Evolutionary conservation across 2,329 filamentous ascomycete species (phyloP), one percentile per base, ranked within the genome.

Genomic region (Setomelanomma holmii): DNA sequence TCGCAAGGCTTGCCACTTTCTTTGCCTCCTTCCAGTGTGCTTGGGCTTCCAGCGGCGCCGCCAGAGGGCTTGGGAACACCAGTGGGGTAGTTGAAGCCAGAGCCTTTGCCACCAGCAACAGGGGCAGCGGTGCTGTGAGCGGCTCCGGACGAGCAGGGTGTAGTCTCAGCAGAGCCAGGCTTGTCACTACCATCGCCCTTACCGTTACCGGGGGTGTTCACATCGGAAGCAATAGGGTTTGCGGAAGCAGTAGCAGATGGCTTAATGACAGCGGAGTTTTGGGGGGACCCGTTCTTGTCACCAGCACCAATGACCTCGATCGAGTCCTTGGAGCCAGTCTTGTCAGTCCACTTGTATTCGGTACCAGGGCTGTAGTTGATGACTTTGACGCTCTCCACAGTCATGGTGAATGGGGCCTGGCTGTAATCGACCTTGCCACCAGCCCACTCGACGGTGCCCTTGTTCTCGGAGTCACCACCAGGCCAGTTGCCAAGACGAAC

Each of bases 391-490:
- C 63, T 75, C 65, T 80, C 75, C 49, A 84, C 79, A 40, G 75
- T 77, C 80, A 84, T 83, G 55, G 70, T 77, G 75, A 79, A 83
- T 4, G 81, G 80, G 11, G 63, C 80, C 52, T 79, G 60, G 53
- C 60, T 66, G 61, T 79, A 80, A 64, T 81, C 77, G 12, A 77
- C 78, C 27, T 74, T 63, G 47, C 88, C 88, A 41, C 87, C 87
- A 40, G 87, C 87, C 88, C 88, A 90, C 48, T 84, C 69, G 51
- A 88, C 80, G 20, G 86, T 88, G 41, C 87, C 86, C n/a, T 80
- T 72, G 33, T 78, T 71, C 49, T 76, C 72, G 4, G 76, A 72
- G 46, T 78, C 75, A 60, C 82, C 83, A 45, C 77, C 79, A 27
- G 77, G 76, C 78, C 78, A 80, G 68, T 75, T 78, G 41, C 78